Conservation (phyloP, 2,329 filamentous ascomycete genomes). For the Botrytis tulipae region DNA sequence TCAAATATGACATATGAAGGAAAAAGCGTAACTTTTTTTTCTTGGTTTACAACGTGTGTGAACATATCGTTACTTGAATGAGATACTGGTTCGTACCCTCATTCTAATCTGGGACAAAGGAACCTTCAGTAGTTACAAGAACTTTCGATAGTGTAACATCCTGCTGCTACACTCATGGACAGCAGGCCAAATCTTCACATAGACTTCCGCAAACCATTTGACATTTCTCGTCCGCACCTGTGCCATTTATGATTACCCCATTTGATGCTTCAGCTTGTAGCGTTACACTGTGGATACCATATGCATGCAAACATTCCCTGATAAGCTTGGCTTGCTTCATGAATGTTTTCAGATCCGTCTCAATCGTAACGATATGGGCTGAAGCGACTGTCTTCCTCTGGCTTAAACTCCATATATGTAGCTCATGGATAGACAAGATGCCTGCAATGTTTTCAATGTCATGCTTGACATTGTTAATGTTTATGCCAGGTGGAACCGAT, state of each 20-base stretch:
- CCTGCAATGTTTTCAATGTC: constrained; percentile 71
- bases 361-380: constrained; percentile 64
- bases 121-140: constrained; percentile 6
- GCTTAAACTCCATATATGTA: constrained; percentile 72
- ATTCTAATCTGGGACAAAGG: neutral
- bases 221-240: constrained; percentile 23
- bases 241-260: constrained; percentile 3
- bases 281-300: constrained; percentile 70
- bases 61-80: constrained; percentile 11
- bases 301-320: constrained; percentile 68
- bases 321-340: constrained; percentile 60
- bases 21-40: neutral
- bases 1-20: constrained; percentile 8
- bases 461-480: constrained; percentile 61
- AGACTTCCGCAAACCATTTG: constrained; percentile 28
- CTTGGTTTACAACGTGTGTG: constrained; percentile 8
- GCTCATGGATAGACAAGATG: constrained; percentile 65
- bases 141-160: neutral
- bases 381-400: constrained; percentile 69
- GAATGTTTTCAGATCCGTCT: constrained; percentile 56
- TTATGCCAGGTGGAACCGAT: constrained; percentile 59
- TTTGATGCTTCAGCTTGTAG: constrained; percentile 61
- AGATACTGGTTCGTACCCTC: neutral
- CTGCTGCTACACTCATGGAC: constrained; percentile 36
- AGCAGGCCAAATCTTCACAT: constrained; percentile 31